Base-by-base conservation (phyloP, 2,329 filamentous ascomycete genomes). In the Acrocalymma vagum region DNA sequence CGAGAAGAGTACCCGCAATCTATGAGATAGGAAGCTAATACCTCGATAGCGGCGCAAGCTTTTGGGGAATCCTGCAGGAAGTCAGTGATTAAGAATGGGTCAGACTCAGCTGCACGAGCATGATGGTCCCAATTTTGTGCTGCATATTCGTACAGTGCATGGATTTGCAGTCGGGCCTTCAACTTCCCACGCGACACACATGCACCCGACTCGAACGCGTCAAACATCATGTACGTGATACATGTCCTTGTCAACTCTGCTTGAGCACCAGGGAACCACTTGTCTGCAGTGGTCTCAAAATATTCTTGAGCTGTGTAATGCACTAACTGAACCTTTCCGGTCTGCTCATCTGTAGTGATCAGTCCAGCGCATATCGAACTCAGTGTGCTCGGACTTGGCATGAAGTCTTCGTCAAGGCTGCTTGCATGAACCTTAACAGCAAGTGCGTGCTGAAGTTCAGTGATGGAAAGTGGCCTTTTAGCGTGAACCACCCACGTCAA, bases 221-320 rank as follows among this genome's bases (percentile, higher is more conserved):
- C 37, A 30, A 67, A 63, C 6, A 52, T 55, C 6, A 69, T 42
- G 38, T 70, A 69, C 14, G 53, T 56, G n/a, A 68, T 40, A 34
- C 60, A 69, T 17, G 39, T 46, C 7, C 20, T 23, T 4, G 62
- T 53, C 26, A 69, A 60, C 3, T 45, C 11, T 3, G 24, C 2
- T 24, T 57, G 41, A n/a, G 43, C 51, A 23, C 45, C 16, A 3
- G 62, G 56, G 29, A 51, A 51, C 51, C 58, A 60, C 24, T 24
- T 29, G 26, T 58, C 29, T 42, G 51, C 29, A 32, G 58, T 45
- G 39, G 43, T 36, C 47, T 71, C 50, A 5, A 66, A 56, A 29
- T 62, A 65, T 15, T 56, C 46, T 29, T 66, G 57, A 2, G 57
- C 50, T 3, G 61, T 66, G 30, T 63, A 63, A 29, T 65, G 61